Conservation (phyloP, 768 basidiomycete genomes). For the Tricholoma matsutake region DNA sequence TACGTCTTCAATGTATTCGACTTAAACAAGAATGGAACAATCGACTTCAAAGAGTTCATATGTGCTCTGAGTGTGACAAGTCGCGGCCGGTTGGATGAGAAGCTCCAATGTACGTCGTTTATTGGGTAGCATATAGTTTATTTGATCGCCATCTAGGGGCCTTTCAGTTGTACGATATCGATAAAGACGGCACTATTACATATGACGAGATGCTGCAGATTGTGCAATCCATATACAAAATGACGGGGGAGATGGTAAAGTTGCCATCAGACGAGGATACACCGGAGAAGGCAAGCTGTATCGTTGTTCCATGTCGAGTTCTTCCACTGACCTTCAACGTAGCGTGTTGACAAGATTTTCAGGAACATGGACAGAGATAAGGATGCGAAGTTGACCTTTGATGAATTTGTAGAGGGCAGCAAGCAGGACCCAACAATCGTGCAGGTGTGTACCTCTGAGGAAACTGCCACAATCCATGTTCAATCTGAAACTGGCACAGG, state of each 20-base stretch:
- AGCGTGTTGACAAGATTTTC: constrained; percentile 99
- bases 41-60: constrained; percentile 99
- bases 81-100: constrained; percentile 92
- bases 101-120: constrained; percentile 83
- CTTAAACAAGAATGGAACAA: constrained; percentile 91
- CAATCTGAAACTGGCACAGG: constrained; percentile 43
- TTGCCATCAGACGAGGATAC: constrained; percentile 98
- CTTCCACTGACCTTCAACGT: constrained; percentile 12
- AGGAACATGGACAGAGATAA: constrained; percentile 95
- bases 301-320: constrained; percentile 2
- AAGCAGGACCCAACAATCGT: constrained; percentile 99
- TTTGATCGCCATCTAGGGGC: constrained; percentile 67
- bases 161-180: constrained; percentile 98
- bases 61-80: constrained; percentile 95
- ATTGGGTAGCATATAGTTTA: constrained; percentile 11
- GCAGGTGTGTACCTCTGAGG: constrained; percentile 52
- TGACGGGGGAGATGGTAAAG: constrained; percentile 99
- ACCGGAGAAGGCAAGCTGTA: constrained; percentile 82
- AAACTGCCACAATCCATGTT: too few species aligned
- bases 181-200: constrained; percentile 96
- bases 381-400: constrained; percentile 89
- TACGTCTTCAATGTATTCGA: constrained; percentile 99
- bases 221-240: constrained; percentile 98
- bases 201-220: constrained; percentile 99
- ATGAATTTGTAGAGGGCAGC: constrained; percentile 97